Base-by-base conservation (phyloP, 1,284 basidiomycete genomes). In the Golubevia pallescens region DNA sequence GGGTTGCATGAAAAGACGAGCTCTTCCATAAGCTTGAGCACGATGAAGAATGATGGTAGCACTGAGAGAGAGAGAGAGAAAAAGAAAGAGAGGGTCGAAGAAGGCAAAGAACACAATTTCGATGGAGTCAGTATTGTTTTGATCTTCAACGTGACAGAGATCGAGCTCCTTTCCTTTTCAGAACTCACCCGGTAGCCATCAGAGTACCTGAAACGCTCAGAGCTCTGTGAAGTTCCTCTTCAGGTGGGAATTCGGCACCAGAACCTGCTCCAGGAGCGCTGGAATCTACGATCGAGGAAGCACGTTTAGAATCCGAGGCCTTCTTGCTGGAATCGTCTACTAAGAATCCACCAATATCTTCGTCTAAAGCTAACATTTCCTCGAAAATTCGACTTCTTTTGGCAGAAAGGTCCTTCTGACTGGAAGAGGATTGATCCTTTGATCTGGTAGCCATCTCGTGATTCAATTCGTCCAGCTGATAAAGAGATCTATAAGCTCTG, bases 11-110 rank as follows among this genome's bases (percentile, higher is more conserved):
- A 80, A 80, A 68, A 80, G 73, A 24, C 68, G 56, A 19, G 77
- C 77, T 52, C 78, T 77, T 21, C 75, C 75, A 48, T 76, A 80
- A 1, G 77, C 77, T 61, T 78, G 75, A 0, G 76, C 71, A 10
- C 77, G 61, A 57, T 80, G 77, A 21, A 80, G 54, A 53, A 80
- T 80, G 65, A 80, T 76, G 2, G 76, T 63, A 1, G 42, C 42
- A 13, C 42, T 48, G 42, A 48, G 16, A 48, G 42, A 48, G 16
- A 48, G 42, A 48, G 16, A 48, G 42, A 48, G 13, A 48, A 10
- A 48, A 16, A 48, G 42, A 16, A 48, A 48, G 42, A 48, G 10
- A 16, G 28, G 28, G 28, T 28, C 28, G 28, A 28, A 28, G 28
- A 28, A 28, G 28, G 28, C 28, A 28, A 28, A 28, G 28, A 28